Percentiles rank a stretch among this genome's conserved stretches.
These are phyloP conservation scores for Leccinellum albellum DNA, from an alignment of 768 basidiomycete species.

Conservation along the genomic window DNA sequence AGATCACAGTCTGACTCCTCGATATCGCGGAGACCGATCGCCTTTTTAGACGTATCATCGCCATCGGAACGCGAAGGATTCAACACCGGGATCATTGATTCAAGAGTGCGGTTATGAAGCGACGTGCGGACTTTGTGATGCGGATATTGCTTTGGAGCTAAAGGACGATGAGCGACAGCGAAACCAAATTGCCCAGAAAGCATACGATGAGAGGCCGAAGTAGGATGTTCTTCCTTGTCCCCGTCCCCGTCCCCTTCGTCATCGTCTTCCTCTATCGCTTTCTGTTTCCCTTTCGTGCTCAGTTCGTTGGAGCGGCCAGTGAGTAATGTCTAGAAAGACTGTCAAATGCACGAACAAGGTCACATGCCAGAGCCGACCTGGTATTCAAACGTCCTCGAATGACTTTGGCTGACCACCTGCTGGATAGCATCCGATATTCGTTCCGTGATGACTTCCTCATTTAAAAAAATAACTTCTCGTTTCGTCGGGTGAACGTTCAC, in stretches of 20 bases:
- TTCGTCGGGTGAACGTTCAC: slow-evolving; percentile 99
- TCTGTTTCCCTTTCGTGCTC: slow-evolving; percentile 18
- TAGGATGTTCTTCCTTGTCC: slow-evolving; percentile 29
- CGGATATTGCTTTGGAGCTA: slow-evolving; percentile 54
- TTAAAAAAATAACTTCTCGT: slow-evolving; percentile 90
- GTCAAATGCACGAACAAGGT: neutral
- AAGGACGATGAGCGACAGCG: slow-evolving; percentile 3
- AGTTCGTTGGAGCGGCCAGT: slow-evolving; percentile 47
- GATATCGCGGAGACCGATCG: slow-evolving; percentile 47
- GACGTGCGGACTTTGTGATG: slow-evolving; percentile 94
- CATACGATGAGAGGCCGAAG: slow-evolving; percentile 26
- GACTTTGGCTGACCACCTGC: slow-evolving; percentile 56
- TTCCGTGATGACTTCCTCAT: slow-evolving; percentile 84
- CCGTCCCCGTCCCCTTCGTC: slow-evolving; percentile 27
- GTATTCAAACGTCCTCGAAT: slow-evolving; percentile 70
- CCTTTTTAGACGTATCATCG: slow-evolving; percentile 15
- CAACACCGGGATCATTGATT: slow-evolving; percentile 84
- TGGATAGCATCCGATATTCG: slow-evolving; percentile 72
- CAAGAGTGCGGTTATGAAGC: slow-evolving; percentile 80
- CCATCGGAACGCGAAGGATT: slow-evolving; percentile 47
- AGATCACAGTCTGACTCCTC: slow-evolving; percentile 74
- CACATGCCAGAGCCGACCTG: slow-evolving; percentile 42
- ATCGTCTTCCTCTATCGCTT: slow-evolving; percentile 40
- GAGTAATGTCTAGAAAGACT: slow-evolving; percentile 47
- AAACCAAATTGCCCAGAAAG: neutral